Percentiles rank a stretch among this genome's conserved stretches.
phyloP scores from a whole-genome alignment of 2,329 filamentous ascomycete genomes.

The Phaeosphaeria sp. region DNA sequence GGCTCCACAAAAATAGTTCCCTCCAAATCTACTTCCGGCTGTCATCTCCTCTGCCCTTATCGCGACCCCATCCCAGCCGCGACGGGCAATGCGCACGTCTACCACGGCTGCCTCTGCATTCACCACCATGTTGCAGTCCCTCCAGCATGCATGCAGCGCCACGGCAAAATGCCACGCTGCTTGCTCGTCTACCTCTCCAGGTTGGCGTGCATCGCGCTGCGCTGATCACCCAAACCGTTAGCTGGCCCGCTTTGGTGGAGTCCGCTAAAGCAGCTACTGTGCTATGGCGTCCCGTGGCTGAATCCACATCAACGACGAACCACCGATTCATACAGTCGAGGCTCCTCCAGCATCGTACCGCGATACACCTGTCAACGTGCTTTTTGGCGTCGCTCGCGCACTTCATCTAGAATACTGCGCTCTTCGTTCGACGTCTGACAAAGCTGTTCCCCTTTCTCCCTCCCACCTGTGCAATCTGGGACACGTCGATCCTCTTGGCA shows the following conservation, averaged over 20 bases:
- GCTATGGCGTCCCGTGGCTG: not conserved
- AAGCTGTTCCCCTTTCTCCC: not conserved
- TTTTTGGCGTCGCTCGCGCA: not conserved
- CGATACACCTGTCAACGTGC: not conserved
- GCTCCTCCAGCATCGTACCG: not conserved
- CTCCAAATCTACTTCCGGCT: not conserved
- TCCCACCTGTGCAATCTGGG: not conserved
- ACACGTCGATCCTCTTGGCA: not conserved
- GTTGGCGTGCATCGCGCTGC: not conserved
- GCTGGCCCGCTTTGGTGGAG: not conserved
- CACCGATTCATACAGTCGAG: not conserved
- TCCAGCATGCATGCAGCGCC: not conserved
- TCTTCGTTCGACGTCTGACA: not conserved
- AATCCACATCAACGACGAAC: not conserved
- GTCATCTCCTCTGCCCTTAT: not conserved
- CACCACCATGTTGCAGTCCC: not conserved
- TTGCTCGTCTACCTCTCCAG: not conserved
- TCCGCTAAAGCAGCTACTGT: not conserved
- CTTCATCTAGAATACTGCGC: not conserved
- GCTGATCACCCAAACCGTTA: not conserved
- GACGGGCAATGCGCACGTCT: not conserved
- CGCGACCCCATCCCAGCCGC: too few relatives aligned
- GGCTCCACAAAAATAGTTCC: not conserved
- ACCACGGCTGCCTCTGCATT: not conserved
- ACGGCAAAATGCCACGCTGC: not conserved